Conservation (phyloP, 129 eudicot species). For the Chrysanthemum seticuspe region DNA sequence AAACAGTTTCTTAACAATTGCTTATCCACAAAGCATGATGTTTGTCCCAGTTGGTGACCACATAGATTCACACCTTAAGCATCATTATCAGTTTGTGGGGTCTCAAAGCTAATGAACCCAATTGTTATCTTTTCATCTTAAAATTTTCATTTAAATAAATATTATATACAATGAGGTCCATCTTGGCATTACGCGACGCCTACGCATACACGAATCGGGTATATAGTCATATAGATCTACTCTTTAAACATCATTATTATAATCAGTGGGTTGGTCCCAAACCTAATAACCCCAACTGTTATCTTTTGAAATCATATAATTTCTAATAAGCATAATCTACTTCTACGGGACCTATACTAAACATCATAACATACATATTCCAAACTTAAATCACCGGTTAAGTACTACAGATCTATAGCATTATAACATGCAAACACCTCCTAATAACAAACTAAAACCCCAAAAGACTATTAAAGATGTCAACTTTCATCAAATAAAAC, state of each 20-base stretch:
- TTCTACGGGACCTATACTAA: constrained; percentile 11
- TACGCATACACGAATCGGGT: too few relatives aligned
- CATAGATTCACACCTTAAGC: constrained; percentile 24
- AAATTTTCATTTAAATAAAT: too few relatives aligned
- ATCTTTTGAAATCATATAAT: too few relatives aligned
- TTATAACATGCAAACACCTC: not conserved
- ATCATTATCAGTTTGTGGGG: constrained; percentile 25
- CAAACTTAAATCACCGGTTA: constrained; percentile 1
- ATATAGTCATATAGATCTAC: not conserved
- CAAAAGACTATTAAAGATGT: too few relatives aligned
- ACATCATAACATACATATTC: constrained; percentile 18
- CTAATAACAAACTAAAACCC: too few relatives aligned
- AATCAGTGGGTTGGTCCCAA: constrained; percentile 19
- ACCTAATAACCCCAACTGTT: constrained; percentile 5
- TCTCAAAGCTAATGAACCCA: constrained; percentile 20
- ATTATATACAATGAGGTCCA: too few relatives aligned
- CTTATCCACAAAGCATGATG: constrained; percentile 24
- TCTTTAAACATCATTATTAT: constrained; percentile 25
- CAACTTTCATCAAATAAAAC: too few relatives aligned
- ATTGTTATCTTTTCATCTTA: constrained; percentile 12
- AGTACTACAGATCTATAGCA: not conserved
- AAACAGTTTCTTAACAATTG: not conserved
- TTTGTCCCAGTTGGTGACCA: constrained; percentile 15
- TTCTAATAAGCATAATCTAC: constrained; percentile 1
- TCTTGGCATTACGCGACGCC: too few relatives aligned